Evolutionary conservation across 164 flowering plant species (phyloP), one percentile per base, ranked within the genome.

Genomic region (Dillenia turbinata): DNA sequence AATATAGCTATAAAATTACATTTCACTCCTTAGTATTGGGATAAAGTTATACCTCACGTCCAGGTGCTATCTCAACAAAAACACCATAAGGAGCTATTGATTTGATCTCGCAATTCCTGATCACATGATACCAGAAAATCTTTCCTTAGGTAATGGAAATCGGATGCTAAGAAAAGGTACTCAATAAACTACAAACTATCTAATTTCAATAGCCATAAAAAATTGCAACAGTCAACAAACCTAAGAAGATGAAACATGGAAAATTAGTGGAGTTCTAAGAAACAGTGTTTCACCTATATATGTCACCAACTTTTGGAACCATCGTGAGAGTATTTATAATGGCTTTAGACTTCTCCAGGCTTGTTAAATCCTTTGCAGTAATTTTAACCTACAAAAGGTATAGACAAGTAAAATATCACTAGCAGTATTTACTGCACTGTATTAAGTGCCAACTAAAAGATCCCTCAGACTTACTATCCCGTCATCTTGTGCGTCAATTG

Each of bases 11-110:
- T 19, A 19, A 1, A 19, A 19, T 19, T 19, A 19, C 22, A 19
- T 19, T 19, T 19, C 22, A 19, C 22, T 19, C 22, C 22, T 47
- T n/a, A 33, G n/a, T 11, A 48, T 15, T 26, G 10, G 54, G 16
- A 46, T 52, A 46, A 69, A 62, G 33, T n/a, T 5, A 33, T 80
- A 92, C 98, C 98, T 94, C 99, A 57, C 93, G 84, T 2, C 99
- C 99, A 54, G 97, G 96, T 19, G 95, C 85, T 64, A 94, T 85
- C 83, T 94, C 98, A 51, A 94, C 90, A 81, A 94, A 90, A 64
- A 69, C 97, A 66, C 98, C 98, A 75, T 82, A 94, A 13, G 96
- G 80, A 59, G 85, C 85, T 60, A 89, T 76, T 47, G 91, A 74
- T 77, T 90, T 94, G 80, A 94, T 87, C 71, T 89, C 93, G 64